phyloP scores from a whole-genome alignment of 371 early-diverging fungal species.

The Chytridium lagenaria region DNA sequence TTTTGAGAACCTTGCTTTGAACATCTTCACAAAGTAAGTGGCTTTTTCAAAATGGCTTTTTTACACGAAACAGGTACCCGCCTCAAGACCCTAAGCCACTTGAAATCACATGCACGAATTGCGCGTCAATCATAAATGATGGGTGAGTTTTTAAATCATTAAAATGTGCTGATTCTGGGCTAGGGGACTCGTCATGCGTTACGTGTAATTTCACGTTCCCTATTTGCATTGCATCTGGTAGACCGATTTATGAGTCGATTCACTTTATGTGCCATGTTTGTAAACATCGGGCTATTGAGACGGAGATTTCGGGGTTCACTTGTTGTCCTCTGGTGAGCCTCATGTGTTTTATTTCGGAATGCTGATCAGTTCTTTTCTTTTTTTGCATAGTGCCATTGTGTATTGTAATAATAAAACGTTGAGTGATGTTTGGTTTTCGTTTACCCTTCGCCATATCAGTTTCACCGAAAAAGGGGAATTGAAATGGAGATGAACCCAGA shows the following conservation, averaged over 20 bases:
- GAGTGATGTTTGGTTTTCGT: too few relatives aligned
- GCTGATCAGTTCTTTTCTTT: not conserved
- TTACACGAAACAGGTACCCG: conserved; percentile 43
- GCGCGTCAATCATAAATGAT: conserved; percentile 49
- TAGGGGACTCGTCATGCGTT: conserved; percentile 49
- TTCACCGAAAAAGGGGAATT: too few relatives aligned
- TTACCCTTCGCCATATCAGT: too few relatives aligned
- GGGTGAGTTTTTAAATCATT: conserved; percentile 34
- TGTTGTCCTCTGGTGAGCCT: conserved; percentile 60
- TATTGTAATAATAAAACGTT: not conserved
- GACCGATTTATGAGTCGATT: conserved; percentile 57
- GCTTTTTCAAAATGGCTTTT: not conserved
- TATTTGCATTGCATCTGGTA: conserved; percentile 59
- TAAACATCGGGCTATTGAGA: conserved; percentile 60
- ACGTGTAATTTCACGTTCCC: conserved; percentile 57
- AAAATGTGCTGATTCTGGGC: not conserved
- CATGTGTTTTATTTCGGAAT: too few relatives aligned
- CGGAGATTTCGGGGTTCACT: conserved; percentile 50
- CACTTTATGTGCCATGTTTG: conserved; percentile 63
- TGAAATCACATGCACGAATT: conserved; percentile 55
- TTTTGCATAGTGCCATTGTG: not conserved
- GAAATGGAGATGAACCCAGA: too few relatives aligned
- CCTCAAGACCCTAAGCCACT: conserved; percentile 49
- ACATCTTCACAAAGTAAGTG: conserved; percentile 57
- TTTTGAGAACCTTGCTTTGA: conserved; percentile 54